A percentile compares a stretch with the other conserved stretches of the same genome.
These are phyloP conservation scores for Xylariales sp. DNA, from an alignment of 2,329 filamentous ascomycete genomes.

Conservation along the genomic window DNA sequence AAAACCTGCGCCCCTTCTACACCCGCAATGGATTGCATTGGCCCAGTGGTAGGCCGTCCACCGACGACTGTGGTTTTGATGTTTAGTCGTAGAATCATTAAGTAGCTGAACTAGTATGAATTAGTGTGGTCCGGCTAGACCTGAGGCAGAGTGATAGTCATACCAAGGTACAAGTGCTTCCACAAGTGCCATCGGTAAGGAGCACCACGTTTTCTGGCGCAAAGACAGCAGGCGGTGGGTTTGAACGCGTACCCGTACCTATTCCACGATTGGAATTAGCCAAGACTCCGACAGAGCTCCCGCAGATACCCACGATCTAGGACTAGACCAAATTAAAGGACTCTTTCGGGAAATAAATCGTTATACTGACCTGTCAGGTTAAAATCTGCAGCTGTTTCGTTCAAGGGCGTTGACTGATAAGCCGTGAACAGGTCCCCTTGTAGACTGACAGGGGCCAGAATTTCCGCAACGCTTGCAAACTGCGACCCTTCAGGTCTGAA, in stretches of 20 bases:
- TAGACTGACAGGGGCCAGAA: constrained; percentile 28
- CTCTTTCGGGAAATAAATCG: too few species aligned
- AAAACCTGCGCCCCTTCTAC: constrained; percentile 41
- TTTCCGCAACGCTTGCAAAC: constrained; percentile 24
- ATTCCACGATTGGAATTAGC: too few species aligned
- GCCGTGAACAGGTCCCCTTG: constrained; percentile 46
- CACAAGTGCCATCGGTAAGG: constrained; percentile 50
- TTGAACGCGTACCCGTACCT: constrained; percentile 34
- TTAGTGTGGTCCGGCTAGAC: not conserved
- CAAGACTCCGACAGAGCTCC: too few species aligned
- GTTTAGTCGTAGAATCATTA: constrained; percentile 45
- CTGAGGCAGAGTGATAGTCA: not conserved
- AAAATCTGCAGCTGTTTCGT: constrained; percentile 28
- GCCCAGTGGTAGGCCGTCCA: constrained; percentile 36
- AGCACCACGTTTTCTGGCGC: constrained; percentile 47
- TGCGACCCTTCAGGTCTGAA: constrained; percentile 33
- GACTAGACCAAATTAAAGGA: too few species aligned
- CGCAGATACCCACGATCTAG: too few species aligned
- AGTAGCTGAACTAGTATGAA: constrained; percentile 40
- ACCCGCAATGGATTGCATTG: constrained; percentile 45
- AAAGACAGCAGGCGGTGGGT: constrained; percentile 42
- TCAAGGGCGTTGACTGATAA: constrained; percentile 37
- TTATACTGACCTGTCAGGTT: too few species aligned
- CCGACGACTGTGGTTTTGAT: constrained; percentile 45
- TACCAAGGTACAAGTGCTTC: constrained; percentile 46